Conservation (phyloP, 2,329 filamentous ascomycete genomes). For the Pyrenophora teres region DNA sequence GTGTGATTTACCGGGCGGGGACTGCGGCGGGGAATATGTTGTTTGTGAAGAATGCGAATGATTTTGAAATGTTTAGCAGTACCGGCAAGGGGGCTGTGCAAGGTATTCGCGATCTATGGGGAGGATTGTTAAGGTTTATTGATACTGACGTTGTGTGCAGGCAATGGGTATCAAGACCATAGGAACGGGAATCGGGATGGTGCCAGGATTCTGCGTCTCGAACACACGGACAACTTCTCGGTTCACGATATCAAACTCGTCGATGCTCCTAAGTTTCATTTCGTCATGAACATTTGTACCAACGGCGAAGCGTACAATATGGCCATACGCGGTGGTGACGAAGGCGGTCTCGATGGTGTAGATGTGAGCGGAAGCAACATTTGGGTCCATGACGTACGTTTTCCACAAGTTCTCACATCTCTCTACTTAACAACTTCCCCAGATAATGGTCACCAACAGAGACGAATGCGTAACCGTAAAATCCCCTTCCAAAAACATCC, state of each 20-base stretch:
- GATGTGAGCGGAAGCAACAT: conserved; percentile 61
- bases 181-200: conserved; percentile 48
- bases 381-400: conserved; percentile 59
- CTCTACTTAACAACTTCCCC: background rate
- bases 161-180: conserved; percentile 58
- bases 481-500: conserved; percentile 54
- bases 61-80: conserved; percentile 61
- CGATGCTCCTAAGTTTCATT: conserved; percentile 58
- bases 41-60: conserved; percentile 54
- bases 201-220: conserved; percentile 54
- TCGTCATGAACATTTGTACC: conserved; percentile 56
- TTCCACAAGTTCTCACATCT: background rate
- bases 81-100: conserved; percentile 59
- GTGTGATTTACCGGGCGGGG: conserved; percentile 58
- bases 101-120: conserved; percentile 27
- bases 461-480: conserved; percentile 66
- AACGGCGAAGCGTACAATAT: conserved; percentile 62
- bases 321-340: conserved; percentile 58
- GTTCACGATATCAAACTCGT: conserved; percentile 57
- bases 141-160: conserved; percentile 2
- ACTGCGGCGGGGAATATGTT: conserved; percentile 60
- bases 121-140: background rate
- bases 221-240: conserved; percentile 54
- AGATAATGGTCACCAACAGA: conserved; percentile 64
- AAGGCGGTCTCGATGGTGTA: conserved; percentile 61